Base-by-base conservation (phyloP, 768 basidiomycete genomes). In the Kondoa malvinella region DNA sequence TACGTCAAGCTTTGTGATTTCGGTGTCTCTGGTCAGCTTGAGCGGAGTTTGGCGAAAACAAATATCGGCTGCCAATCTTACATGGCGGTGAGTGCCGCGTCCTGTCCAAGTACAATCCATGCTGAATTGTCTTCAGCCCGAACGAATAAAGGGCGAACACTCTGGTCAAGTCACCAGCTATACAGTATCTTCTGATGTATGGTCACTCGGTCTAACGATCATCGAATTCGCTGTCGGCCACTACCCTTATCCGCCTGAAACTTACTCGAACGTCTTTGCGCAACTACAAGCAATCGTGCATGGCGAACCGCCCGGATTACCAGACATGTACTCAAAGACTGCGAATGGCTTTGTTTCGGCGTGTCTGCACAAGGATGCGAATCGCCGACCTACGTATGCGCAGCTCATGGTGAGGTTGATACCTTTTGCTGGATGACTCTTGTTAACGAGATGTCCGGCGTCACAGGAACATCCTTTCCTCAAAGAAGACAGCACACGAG, bases 41-140 rank as follows among this genome's bases (percentile, higher is more conserved):
- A 99, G 78, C 90, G 91, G 76, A 88, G 86, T 67, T 81, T 99
- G 26, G 95, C 95, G 21, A 94, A 92, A 78, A 99, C 95, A 3
- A 97, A 97, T 74, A 96, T 99, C 50, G 95, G 95, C 4, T 99
- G 95, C 76, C 95, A 99, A 77, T 87, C 85, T 69, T 99, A 99
- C 77, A 97, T 99, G 92, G 94, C 94, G 61, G 91, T 91, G 77
- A 77, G 86, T 82, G 31, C 29, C 15, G 2, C 15, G 40, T 56
- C 8, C 29, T 8, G 4, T 27, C 66, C 57, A 14, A 58, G 57
- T 50, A 56, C 60, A 34, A 16, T 25, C 61, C 71, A 33, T 56
- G 56, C 71, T 30, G 12, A 32, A 40, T 40, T 14, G 16, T 29
- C 3, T 0, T 14, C 73, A 91, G 88, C 95, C 94, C 50, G 94